These are phyloP conservation scores for Ceratocystis huliohia DNA, from an alignment of 2,329 filamentous ascomycete genomes.

Conservation along the genomic window DNA sequence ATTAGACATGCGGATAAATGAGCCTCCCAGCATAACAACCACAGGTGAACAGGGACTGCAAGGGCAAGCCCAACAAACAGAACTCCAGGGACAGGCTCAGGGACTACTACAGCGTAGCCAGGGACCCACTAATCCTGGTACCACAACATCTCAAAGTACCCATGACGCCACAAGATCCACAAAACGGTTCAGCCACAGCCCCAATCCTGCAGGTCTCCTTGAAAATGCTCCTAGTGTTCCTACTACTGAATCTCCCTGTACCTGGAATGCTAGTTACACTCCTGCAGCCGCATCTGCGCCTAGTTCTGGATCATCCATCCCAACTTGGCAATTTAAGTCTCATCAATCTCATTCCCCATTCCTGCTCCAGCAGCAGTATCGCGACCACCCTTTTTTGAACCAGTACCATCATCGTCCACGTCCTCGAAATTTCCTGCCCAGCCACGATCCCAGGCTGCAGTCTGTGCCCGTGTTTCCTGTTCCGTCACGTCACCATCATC, in stretches of 20 bases:
- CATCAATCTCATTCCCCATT: background rate
- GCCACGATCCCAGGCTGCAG: constrained; percentile 2
- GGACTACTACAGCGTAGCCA: too few relatives aligned
- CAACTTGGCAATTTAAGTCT: background rate
- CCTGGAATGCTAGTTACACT: constrained; percentile 6
- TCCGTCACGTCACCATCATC: background rate
- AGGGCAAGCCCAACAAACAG: background rate
- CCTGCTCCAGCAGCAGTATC: background rate
- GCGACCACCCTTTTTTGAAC: background rate
- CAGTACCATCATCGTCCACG: background rate
- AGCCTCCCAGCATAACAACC: background rate
- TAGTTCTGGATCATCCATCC: background rate
- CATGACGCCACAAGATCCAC: background rate
- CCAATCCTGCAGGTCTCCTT: background rate
- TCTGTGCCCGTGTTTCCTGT: constrained; percentile 5
- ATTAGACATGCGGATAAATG: background rate
- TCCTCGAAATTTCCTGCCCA: background rate
- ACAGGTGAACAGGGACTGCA: background rate
- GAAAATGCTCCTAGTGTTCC: background rate
- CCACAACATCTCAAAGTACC: background rate
- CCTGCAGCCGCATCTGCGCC: background rate
- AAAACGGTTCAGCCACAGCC: background rate
- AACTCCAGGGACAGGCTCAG: too few relatives aligned
- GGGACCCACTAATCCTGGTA: background rate
- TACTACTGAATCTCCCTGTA: constrained; percentile 5